A percentile compares a stretch with the other conserved stretches of the same genome.
phyloP scores from a whole-genome alignment of 108 stramenopile genomes.

The Cyclotella atomus region DNA sequence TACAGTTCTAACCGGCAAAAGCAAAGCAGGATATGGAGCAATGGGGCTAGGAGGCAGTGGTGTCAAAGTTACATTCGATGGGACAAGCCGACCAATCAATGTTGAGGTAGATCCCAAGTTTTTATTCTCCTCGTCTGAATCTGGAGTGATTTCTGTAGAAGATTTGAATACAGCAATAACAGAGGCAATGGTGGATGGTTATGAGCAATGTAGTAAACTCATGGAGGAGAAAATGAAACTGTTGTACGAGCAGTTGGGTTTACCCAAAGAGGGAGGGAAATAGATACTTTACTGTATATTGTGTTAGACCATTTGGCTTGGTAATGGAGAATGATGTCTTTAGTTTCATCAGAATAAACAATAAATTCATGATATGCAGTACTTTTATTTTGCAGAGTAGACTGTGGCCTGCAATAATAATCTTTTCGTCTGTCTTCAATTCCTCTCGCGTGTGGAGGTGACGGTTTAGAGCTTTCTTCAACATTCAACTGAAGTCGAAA shows the following conservation, averaged over 20 bases:
- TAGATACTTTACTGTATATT: background rate
- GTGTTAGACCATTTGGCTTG: background rate
- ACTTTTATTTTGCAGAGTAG: too few species aligned
- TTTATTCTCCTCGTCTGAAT: slow-evolving; percentile 26
- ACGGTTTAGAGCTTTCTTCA: too few species aligned
- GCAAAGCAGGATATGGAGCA: slow-evolving; percentile 19
- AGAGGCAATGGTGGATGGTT: slow-evolving; percentile 44
- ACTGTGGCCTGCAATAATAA: too few species aligned
- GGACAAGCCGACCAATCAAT: slow-evolving; percentile 32
- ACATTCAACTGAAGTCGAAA: too few species aligned
- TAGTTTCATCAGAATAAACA: too few species aligned
- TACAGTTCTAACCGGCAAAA: slow-evolving; percentile 34
- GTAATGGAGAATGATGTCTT: too few species aligned
- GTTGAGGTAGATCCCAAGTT: slow-evolving; percentile 47
- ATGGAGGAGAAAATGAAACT: slow-evolving; percentile 44
- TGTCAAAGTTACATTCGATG: slow-evolving; percentile 49
- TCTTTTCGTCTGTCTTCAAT: too few species aligned
- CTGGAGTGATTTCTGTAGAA: slow-evolving; percentile 26
- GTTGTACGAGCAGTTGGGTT: slow-evolving; percentile 52
- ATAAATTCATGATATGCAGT: too few species aligned
- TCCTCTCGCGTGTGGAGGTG: too few species aligned
- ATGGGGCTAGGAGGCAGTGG: slow-evolving; percentile 21
- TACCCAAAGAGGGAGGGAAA: slow-evolving; percentile 27
- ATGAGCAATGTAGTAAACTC: slow-evolving; percentile 29
- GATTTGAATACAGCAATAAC: slow-evolving; percentile 43